Evolutionary conservation across 2,329 filamentous ascomycete genomes (phyloP), one percentile per base, ranked within the genome.

Genomic region (Paecilomyces formosus): DNA sequence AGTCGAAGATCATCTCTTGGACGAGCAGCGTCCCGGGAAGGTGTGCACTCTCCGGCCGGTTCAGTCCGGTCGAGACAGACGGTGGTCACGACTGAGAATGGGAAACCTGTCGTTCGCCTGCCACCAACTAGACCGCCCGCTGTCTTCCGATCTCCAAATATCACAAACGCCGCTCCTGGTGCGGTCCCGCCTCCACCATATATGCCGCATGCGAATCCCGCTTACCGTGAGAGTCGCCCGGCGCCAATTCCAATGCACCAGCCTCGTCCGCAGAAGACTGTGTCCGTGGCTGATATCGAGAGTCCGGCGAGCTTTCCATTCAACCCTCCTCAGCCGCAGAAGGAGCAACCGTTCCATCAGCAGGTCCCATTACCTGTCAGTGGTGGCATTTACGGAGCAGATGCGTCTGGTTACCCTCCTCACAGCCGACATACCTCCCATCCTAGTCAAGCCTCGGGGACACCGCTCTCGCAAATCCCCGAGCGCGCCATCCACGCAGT

Each of bases 241-340:
- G 78, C 77, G 18, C 80, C 82, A 50, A 81, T 86, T 18, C 83
- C 91, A 0, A 96, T 97, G 86, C 90, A 97, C 71, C 94, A 97
- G 72, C 94, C 94, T 58, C 88, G 90, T 56, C 93, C 94, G 8
- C 92, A 97, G 73, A 97, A 97, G 79, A 83, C 92, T 5, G 90
- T 97, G 31, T 97, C 92, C 9, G 86, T 97, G 59, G 90, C 91
- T 58, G 92, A 91, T 67, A 96, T 97, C 65, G 94, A 97, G 73
- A 89, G 89, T 7, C 91, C 92, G 3, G 86, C 84, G 4, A 81
- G 80, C 64, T 77, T 85, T 75, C 78, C 79, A 28, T 79, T 82
- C 67, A 81, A 83, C 57, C 81, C 82, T 62, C 83, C 84, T 13
- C 83, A 85, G 67, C 81, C 85, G 63, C 84, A 87, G 69, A 81